Evolutionary conservation across 495 filamentous ascomycete genomes (phyloP), one percentile per base, ranked within the genome.

Genomic region (Penicillium longicatenatum): DNA sequence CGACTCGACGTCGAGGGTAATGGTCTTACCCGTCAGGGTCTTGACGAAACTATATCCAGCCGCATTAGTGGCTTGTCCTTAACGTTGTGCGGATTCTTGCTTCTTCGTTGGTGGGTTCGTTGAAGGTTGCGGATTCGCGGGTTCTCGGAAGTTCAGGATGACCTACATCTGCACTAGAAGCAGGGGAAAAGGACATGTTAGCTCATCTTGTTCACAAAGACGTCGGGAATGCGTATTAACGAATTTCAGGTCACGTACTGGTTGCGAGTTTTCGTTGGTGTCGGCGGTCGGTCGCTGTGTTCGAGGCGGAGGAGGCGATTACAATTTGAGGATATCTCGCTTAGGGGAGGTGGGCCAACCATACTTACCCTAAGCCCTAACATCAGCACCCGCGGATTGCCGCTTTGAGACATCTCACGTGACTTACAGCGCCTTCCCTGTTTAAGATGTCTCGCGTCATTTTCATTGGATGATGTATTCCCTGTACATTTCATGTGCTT

Each of bases 1-100:
- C 75, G 91, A 96, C 86, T 97, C 93, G 77, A 97, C 93, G 86
- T 98, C 94, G 73, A 98, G 90, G 80, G 94, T 98, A 87, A 97
- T 98, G 80, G 94, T 98, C 89, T 98, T 98, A 82, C 94, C 92
- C 82, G 92, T 94, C 67, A 94, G 88, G 83, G 91, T 93, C 84
- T 94, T 93, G 83, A 94, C 91, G 88, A 94, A 95, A 86, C 90
- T 95, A 67, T 70, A 58, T 55, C 57, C 59, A 67, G 59, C 63
- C 61, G 58, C 54, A 72, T 82, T 71, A 80, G 79, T 71, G n/a
- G 55, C 61, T 62, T 64, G 35, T 59, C 26, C 53, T 62, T 44
- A 30, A 26, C 42, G 21, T 50, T 60, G 31, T 48, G 52, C 58
- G 53, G 46, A 42, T 49, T 49, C 33, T 52, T 52, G 26, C 22